phyloP scores from a whole-genome alignment of 768 basidiomycete genomes.

The Phylloporus rhodoxanthus region DNA sequence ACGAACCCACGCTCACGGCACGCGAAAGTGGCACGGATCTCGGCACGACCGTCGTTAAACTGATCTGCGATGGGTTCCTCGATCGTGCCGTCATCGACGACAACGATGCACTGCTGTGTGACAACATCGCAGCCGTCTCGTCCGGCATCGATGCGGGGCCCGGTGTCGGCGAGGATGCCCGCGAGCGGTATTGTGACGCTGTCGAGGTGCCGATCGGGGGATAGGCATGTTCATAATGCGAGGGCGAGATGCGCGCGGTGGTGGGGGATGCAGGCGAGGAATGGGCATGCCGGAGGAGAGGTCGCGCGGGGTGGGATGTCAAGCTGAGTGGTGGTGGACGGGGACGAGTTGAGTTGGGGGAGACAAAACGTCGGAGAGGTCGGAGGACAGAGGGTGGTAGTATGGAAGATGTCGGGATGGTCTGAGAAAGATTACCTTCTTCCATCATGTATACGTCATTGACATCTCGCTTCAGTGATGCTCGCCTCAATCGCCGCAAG shows the following conservation, averaged over 20 bases:
- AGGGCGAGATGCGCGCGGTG: slow-evolving; percentile 3
- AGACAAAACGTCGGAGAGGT: slow-evolving; percentile 24
- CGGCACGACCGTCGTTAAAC: slow-evolving; percentile 47
- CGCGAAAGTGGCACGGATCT: slow-evolving; percentile 38
- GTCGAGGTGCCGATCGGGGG: slow-evolving; percentile 27
- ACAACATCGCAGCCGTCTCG: slow-evolving; percentile 12
- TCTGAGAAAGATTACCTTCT: slow-evolving; percentile 31
- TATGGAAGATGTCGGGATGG: slow-evolving; percentile 12
- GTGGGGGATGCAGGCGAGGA: slow-evolving; percentile 18
- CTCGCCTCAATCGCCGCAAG: slow-evolving; percentile 41
- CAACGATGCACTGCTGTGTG: slow-evolving; percentile 35
- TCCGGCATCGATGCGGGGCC: slow-evolving; percentile 11
- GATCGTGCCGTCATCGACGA: slow-evolving; percentile 49
- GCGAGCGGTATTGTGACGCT: slow-evolving; percentile 31
- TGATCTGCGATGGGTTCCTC: slow-evolving; percentile 62
- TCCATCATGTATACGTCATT: slow-evolving; percentile 40
- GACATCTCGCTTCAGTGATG: slow-evolving; percentile 29
- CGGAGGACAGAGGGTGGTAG: slow-evolving; percentile 24
- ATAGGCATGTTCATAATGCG: slow-evolving; percentile 19
- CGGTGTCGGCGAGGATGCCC: slow-evolving; percentile 26
- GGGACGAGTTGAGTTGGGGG: slow-evolving; percentile 18
- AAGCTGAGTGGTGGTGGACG: slow-evolving; percentile 20
- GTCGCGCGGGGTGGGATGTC: slow-evolving; percentile 7
- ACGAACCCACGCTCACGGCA: slow-evolving; percentile 21
- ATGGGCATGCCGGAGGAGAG: slow-evolving; percentile 16